Evolutionary conservation across 495 filamentous ascomycete species (phyloP).

Genomic region (Lepidopterella palustris): DNA sequence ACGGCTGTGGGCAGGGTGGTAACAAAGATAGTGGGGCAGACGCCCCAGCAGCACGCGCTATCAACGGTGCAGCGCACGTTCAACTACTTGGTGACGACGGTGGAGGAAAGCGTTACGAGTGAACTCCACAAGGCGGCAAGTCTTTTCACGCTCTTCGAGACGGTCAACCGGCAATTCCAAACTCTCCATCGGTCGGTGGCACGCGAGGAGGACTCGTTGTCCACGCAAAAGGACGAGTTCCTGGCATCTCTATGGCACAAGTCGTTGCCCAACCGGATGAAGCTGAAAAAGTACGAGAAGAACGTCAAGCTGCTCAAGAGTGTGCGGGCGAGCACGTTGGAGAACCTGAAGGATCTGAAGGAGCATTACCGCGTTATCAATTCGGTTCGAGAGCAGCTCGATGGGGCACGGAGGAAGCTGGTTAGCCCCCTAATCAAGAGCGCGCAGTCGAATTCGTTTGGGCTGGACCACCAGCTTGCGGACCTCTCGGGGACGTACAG

Average conservation of each 20-base stretch:
- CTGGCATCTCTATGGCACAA: conserved; percentile 80
- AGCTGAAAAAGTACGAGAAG: conserved; percentile 79
- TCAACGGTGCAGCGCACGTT: conserved; percentile 78
- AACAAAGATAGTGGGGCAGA: conserved; percentile 69
- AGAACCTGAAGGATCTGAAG: conserved; percentile 76
- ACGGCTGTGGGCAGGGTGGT: conserved; percentile 61
- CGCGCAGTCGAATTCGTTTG: conserved; percentile 57
- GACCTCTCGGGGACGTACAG: conserved; percentile 72
- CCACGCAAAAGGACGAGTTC: conserved; percentile 69
- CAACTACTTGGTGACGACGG: conserved; percentile 73
- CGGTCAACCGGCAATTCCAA: conserved; percentile 79
- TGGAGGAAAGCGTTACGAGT: conserved; percentile 80
- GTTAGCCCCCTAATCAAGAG: conserved; percentile 72
- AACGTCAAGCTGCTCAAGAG: conserved; percentile 66
- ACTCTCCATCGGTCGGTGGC: conserved; percentile 82
- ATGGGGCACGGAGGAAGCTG: conserved; percentile 67
- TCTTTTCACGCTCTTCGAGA: conserved; percentile 77
- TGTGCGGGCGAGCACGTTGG: conserved; percentile 71
- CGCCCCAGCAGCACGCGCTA: conserved; percentile 69
- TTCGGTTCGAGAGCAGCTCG: conserved; percentile 72
- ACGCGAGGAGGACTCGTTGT: conserved; percentile 72
- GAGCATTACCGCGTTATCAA: conserved; percentile 76
- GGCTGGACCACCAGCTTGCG: conserved; percentile 74
- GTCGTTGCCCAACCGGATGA: conserved; percentile 63
- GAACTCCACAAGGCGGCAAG: conserved; percentile 70